Base-by-base conservation (phyloP, 352 stramenopile species). In the Phytophthora lateralis region DNA sequence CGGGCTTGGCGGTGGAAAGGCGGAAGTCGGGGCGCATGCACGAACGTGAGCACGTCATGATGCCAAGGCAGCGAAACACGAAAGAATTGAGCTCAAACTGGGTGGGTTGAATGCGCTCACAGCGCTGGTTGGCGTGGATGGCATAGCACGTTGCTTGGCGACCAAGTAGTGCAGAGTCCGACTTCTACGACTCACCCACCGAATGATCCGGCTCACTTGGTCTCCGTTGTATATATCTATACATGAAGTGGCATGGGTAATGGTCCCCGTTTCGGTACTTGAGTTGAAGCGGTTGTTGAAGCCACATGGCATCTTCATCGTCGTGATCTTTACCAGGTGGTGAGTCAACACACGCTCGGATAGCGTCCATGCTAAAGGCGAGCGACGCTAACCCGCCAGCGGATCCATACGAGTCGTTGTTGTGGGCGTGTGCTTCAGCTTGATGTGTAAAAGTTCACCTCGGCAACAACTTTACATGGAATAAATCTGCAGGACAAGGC, bases 221-320 rank as follows among this genome's bases (percentile, higher is more conserved):
- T 24, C 34, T 34, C 20, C 34, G 48, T n/a, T 11, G 20, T 29
- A 17, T 39, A 34, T 24, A 27, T 17, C 27, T 35, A 37, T 35
- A 46, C 14, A 54, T 21, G 50, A n/a, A 32, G 27, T 32, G 27
- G 27, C 27, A 32, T 2, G 27, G 27, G 11, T 66, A 66, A 39
- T 55, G 34, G 59, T 67, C 7, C 26, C 26, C 59, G 52, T 57
- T 51, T 4, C 21, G 54, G 30, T 43, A 14, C 29, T 55, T 55
- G 30, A 63, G 37, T 50, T 69, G 53, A 69, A 57, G 52, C 52
- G 27, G 44, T 20, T 58, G 44, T 63, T 67, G 60, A 60, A 56
- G 44, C 26, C 60, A 67, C 45, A 56, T 66, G 59, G 37, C 52
- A 60, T 54, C 38, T 61, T 52, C 51, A 30, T 66, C 51, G 45